Base-by-base conservation (phyloP, 1,284 basidiomycete species). In the Ceratobasidium sp. region DNA sequence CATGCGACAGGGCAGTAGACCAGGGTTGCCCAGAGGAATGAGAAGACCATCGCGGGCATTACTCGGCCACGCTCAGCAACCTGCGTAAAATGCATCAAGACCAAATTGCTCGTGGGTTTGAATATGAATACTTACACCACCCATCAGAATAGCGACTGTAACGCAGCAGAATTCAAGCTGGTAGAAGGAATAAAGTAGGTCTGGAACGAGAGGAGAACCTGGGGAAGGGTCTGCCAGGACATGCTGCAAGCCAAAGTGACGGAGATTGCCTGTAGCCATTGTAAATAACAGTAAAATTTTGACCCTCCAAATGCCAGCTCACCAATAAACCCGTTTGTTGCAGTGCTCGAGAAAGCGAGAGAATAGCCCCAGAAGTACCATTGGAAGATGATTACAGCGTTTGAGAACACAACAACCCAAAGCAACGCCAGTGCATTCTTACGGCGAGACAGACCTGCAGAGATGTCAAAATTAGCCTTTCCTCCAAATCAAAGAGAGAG, bases 301-400 rank as follows among this genome's bases (percentile, higher is more conserved):
- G 45, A 27, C 9, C 22, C n/a, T n/a, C 36, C 19, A 50, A 62
- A 53, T 11, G 22, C 29, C 41, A 75, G 41, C 76, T 95, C 90
- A 71, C 94, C 94, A 76, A 96, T 93, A 84, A 87, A 95, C 74
- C 93, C 87, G 82, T 92, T 90, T 76, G 88, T 88, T 51, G 93
- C 93, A 0, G 90, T 88, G 14, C 89, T 85, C 3, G 92, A 93
- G 81, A 95, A 95, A 2, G 93, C 92, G 45, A 95, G 85, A 0
- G 91, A 92, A 83, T 95, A 95, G n/a, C 93, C 93, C 91, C 91
- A 93, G 83, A 93, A 89, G 81, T 87, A 95, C 94, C 94, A 96
- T 81, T 97, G 95, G 84, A 98, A 93, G 78, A 96, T 92, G 76
- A 91, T 90, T 78, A 96, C 86, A 1, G 93, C 91, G 77, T 93